These are phyloP conservation scores for Pigoraptor vietnamica DNA, from an alignment of 78 protist species.

Conservation along the genomic window DNA sequence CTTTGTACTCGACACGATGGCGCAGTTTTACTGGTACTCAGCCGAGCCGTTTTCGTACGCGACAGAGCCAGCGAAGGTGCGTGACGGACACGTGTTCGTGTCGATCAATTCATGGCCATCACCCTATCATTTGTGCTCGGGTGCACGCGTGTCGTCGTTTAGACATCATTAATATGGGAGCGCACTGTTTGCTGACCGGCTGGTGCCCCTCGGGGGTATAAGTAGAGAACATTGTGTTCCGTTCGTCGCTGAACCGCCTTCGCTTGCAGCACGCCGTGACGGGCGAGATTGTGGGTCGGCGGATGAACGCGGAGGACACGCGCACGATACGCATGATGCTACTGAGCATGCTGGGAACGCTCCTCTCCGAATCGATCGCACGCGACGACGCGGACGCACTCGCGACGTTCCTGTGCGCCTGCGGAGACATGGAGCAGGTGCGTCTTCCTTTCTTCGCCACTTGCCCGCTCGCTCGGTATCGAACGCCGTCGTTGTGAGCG, in stretches of 20 bases:
- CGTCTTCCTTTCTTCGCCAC: background rate
- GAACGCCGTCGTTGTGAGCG: too few species aligned
- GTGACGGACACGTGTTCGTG: too few species aligned
- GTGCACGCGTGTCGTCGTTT: too few species aligned
- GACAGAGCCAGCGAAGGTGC: background rate
- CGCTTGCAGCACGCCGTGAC: background rate
- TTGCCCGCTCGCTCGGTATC: too few species aligned
- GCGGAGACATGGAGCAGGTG: background rate
- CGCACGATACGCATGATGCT: background rate
- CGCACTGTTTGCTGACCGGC: too few species aligned
- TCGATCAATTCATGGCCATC: too few species aligned
- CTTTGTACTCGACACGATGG: background rate
- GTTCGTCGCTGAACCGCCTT: too few species aligned
- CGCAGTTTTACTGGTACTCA: background rate
- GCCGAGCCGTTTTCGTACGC: background rate
- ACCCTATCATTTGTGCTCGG: too few species aligned
- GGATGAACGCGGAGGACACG: background rate
- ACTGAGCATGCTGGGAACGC: background rate
- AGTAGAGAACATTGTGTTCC: too few species aligned
- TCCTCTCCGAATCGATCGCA: background rate
- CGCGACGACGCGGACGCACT: background rate
- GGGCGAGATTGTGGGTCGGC: background rate
- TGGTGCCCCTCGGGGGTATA: too few species aligned
- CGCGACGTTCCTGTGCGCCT: background rate
- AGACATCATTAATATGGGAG: too few species aligned